These are phyloP conservation scores for Durio zibethinus DNA, from an alignment of 345 rosid species.

Conservation along the genomic window DNA sequence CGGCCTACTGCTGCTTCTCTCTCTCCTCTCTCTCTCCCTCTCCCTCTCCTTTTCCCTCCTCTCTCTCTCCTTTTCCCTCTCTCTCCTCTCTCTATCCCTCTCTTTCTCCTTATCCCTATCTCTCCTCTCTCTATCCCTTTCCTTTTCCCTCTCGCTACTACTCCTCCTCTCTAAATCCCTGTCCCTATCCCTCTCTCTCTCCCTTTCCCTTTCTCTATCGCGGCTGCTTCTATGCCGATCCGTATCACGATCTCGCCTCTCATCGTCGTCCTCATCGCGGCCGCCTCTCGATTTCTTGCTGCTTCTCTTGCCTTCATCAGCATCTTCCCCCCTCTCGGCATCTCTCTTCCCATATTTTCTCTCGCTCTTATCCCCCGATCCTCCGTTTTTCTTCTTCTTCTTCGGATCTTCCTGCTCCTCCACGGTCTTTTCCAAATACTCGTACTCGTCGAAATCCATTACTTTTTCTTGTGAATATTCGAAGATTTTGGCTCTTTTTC, in stretches of 20 bases:
- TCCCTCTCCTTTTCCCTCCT: constrained; percentile 30
- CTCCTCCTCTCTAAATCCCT: constrained; percentile 33
- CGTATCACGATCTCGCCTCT: constrained; percentile 43
- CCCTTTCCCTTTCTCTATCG: constrained; percentile 32
- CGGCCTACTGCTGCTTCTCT: constrained; percentile 36
- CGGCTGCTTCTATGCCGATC: constrained; percentile 52
- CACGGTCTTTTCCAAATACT: constrained; percentile 87
- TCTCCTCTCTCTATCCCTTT: constrained; percentile 36
- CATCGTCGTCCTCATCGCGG: constrained; percentile 56
- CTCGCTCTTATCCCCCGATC: constrained; percentile 52
- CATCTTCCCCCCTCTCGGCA: constrained; percentile 42
- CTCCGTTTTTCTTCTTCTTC: constrained; percentile 42
- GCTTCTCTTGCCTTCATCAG: constrained; percentile 40
- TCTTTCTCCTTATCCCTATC: constrained; percentile 29
- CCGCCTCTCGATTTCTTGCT: constrained; percentile 58
- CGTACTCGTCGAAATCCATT: constrained; percentile 95
- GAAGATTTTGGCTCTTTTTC: constrained; percentile 2
- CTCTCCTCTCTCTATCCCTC: constrained; percentile 21
- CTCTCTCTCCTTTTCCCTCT: constrained; percentile 38
- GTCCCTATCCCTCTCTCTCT: constrained; percentile 38
- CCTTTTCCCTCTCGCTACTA: constrained; percentile 33
- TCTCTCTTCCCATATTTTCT: constrained; percentile 69
- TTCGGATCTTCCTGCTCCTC: constrained; percentile 47
- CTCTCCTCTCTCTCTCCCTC: constrained; percentile 29
- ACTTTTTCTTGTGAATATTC: neutral